phyloP scores from a whole-genome alignment of 345 rosid species.

The Viola odorata region DNA sequence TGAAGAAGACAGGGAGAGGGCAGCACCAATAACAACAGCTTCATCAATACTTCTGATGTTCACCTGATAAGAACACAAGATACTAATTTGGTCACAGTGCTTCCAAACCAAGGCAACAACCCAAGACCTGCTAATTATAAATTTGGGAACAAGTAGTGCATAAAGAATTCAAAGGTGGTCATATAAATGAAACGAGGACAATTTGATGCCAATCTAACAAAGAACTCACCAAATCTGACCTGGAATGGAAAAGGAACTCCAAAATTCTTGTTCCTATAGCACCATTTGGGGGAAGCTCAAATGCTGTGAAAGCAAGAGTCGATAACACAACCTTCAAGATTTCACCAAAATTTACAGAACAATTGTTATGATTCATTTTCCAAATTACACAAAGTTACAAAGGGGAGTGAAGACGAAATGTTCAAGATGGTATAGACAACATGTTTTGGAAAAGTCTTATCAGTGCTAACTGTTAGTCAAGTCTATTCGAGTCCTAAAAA shows the following conservation, averaged over 20 bases:
- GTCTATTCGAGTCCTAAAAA: too few relatives aligned
- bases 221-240: conserved; percentile 72
- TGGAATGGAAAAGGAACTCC: conserved; percentile 86
- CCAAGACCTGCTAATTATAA: conserved; percentile 2
- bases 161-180: background rate
- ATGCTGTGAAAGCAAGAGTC: conserved; percentile 92
- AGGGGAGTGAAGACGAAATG: background rate
- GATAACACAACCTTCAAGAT: conserved; percentile 71
- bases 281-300: conserved; percentile 97
- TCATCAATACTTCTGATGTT: conserved; percentile 96
- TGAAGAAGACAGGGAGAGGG: conserved; percentile 92
- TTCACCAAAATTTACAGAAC: conserved; percentile 1
- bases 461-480: too few relatives aligned
- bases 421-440: too few relatives aligned
- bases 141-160: background rate
- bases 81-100: background rate
- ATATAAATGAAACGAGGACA: background rate
- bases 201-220: background rate
- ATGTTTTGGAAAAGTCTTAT: too few relatives aligned
- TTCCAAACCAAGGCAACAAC: conserved; percentile 4
- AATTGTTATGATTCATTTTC: background rate
- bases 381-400: background rate
- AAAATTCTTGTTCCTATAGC: conserved; percentile 87
- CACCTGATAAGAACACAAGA: conserved; percentile 41
- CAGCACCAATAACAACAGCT: conserved; percentile 95